These are phyloP conservation scores for Globisporangium barbulae DNA, from an alignment of 352 stramenopile species.

Conservation along the genomic window DNA sequence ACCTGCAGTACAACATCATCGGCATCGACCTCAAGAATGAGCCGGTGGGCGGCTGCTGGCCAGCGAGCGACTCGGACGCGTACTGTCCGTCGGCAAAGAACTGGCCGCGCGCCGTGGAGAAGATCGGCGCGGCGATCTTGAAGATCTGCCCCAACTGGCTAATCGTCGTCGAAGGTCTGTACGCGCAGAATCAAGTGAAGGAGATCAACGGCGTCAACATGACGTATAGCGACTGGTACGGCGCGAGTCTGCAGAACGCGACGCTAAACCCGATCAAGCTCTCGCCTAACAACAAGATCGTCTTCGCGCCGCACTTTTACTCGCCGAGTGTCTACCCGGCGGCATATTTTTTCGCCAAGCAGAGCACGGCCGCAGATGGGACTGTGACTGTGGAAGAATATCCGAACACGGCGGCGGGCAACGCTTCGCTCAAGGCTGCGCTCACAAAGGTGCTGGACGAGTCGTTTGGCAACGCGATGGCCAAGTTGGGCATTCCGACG, in stretches of 20 bases:
- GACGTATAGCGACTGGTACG: slow-evolving; percentile 81
- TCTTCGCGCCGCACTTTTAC: slow-evolving; percentile 84
- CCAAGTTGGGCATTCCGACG: slow-evolving; percentile 43
- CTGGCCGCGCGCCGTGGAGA: slow-evolving; percentile 71
- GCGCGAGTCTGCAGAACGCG: slow-evolving; percentile 77
- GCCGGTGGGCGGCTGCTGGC: slow-evolving; percentile 70
- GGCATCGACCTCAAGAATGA: slow-evolving; percentile 86
- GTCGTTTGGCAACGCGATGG: slow-evolving; percentile 58
- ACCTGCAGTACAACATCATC: slow-evolving; percentile 84
- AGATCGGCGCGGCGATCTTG: slow-evolving; percentile 58
- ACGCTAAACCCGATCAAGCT: slow-evolving; percentile 67
- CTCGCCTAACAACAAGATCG: slow-evolving; percentile 58
- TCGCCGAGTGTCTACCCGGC: slow-evolving; percentile 73
- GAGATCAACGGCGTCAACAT: slow-evolving; percentile 61
- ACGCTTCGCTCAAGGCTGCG: slow-evolving; percentile 45
- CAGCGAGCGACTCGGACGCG: slow-evolving; percentile 41
- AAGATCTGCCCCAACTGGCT: slow-evolving; percentile 76
- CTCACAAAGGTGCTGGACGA: slow-evolving; percentile 62
- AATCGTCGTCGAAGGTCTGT: slow-evolving; percentile 66
- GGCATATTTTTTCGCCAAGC: slow-evolving; percentile 72
- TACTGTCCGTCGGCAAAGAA: slow-evolving; percentile 58
- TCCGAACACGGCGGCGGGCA: slow-evolving; percentile 56
- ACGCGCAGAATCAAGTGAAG: slow-evolving; percentile 33
- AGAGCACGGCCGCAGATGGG: slow-evolving; percentile 29
- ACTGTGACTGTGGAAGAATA: slow-evolving; percentile 57